Evolutionary conservation across 1,139 yeast genomes (phyloP).

Genomic region (Sugiyamaella pinicola): DNA sequence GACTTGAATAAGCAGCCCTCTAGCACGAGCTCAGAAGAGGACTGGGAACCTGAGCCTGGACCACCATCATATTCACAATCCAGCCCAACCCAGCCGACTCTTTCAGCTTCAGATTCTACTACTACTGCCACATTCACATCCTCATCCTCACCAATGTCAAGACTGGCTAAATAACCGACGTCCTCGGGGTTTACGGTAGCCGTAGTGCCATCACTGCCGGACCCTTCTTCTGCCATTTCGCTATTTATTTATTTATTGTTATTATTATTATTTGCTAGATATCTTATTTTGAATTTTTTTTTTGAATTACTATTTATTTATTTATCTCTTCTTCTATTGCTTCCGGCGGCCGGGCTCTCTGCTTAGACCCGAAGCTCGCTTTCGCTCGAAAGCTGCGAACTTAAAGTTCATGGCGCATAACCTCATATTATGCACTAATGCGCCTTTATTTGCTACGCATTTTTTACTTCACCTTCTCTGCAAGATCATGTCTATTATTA

Average conservation of each 20-base stretch:
- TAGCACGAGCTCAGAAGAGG: too few relatives aligned
- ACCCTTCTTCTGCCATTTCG: background rate
- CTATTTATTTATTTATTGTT: background rate
- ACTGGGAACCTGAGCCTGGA: too few relatives aligned
- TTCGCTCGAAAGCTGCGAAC: too few relatives aligned
- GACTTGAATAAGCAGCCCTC: background rate
- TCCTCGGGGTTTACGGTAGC: background rate
- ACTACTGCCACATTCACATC: background rate
- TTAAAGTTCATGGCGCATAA: background rate
- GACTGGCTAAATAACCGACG: background rate
- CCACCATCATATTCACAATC: background rate
- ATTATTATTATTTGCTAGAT: too few relatives aligned
- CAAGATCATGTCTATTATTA: too few relatives aligned
- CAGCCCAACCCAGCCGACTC: background rate
- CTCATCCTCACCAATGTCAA: background rate
- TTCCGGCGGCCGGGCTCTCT: too few relatives aligned
- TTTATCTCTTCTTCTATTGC: too few relatives aligned
- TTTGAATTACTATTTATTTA: background rate
- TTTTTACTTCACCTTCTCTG: constrained; percentile 6
- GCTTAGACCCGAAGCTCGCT: too few relatives aligned
- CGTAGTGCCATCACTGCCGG: too few relatives aligned
- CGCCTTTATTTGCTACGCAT: background rate
- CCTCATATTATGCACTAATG: background rate
- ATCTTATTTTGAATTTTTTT: too few relatives aligned
- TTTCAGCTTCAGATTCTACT: background rate